Base-by-base conservation (phyloP, 2,329 filamentous ascomycete genomes). In the Colletotrichum melonis region DNA sequence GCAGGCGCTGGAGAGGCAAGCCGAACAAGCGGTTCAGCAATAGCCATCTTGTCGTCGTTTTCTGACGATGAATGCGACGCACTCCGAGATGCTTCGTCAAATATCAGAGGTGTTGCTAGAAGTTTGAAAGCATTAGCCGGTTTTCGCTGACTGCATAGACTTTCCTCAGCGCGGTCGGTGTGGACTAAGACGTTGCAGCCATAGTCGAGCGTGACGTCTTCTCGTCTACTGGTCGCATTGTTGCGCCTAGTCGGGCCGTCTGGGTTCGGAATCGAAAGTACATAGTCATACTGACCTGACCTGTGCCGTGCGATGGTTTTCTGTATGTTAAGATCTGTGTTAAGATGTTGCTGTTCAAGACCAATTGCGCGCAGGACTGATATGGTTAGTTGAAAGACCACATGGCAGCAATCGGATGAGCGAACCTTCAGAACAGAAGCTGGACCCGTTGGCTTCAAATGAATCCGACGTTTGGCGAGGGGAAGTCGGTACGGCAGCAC, bases 121-220 rank as follows among this genome's bases (percentile, higher is more conserved):
- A 81, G 14, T 82, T 82, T 77, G 86, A 88, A 73, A 26, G 79
- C 81, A 79, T 85, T 79, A 82, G 82, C 80, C 59, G 75, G 70
- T 69, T 73, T 67, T 58, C 76, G 73, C 49, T 78, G 72, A 57
- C 76, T 72, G n/a, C 74, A 68, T 35, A 74, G 58, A 42, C 76
- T 71, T n/a, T 76, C 76, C 54, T 76, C 76, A 24, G 77, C 74
- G 16, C 76, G 75, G 62, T 80, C 76, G 64, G 79, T 78, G 73
- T 83, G 82, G 59, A 82, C 82, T 72, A 90, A 77, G 68, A 90
- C 79, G 76, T 89, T 90, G 81, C 88, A 90, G 69, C 88, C 88
- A 75, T 88, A 86, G 73, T 81, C 86, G 22, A 86, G 78, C 75
- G 81, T 82, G 65, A 79, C 71, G 73, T 60, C 42, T 14, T 46